Evolutionary conservation across 495 filamentous ascomycete species (phyloP), one percentile per base, ranked within the genome.

Genomic region (Jackrogersella minutella): DNA sequence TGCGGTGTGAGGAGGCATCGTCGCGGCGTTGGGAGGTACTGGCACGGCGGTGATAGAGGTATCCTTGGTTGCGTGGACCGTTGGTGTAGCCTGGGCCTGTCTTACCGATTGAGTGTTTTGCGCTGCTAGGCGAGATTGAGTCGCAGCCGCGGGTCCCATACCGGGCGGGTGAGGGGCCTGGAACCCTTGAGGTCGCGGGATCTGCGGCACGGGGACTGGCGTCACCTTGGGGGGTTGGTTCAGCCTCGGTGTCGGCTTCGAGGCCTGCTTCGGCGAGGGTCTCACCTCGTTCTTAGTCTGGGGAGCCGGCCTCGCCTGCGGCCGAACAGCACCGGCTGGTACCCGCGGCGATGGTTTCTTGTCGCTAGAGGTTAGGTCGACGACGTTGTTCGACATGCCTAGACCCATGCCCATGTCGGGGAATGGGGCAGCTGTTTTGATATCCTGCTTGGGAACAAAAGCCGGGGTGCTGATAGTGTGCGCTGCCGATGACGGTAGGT

Each of bases 341-440:
- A 66, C 57, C 21, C 66, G 66, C 16, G 69, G 72, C 21, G 72
- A 70, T 19, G 66, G 66, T 22, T 72, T 74, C 50, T 73, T 73
- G 11, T 73, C 72, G 41, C 33, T 53, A 16, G 39, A 30, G 13
- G 72, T 70, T 9, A 74, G 58, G 36, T 74, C 72, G 17, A 73
- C 66, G 9, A 74, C 47, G 39, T 73, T 67, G 4, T 11, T 36
- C 19, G 60, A 49, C 53, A 75, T 58, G n/a, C n/a, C n/a, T n/a
- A n/a, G n/a, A 14, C 78, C 75, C 51, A 79, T 72, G 11, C 78
- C 77, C 80, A 82, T 82, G 57, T 81, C 77, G 13, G 81, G 78
- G 60, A 84, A 81, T 1, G 81, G 81, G 9, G 80, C 79, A 21
- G 78, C 75, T 1, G 79, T 73, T 61, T 77, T 84, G 28, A 19